Base-by-base conservation (phyloP, 2,329 filamentous ascomycete genomes). In the Atkinsonella hypoxylon region DNA sequence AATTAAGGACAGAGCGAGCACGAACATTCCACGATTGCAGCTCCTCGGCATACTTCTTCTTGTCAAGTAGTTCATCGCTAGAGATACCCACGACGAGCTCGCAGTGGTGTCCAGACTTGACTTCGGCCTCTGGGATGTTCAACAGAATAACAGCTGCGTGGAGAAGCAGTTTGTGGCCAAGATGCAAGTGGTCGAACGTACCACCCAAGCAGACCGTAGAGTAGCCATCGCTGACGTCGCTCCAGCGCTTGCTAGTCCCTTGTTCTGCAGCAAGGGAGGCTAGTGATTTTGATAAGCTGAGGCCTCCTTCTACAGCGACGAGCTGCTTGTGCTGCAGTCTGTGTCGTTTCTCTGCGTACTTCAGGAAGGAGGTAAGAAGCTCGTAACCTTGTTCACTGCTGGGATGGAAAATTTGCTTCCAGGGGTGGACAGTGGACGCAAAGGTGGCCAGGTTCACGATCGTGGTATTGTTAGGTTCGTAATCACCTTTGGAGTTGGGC, bases 151-250 rank as follows among this genome's bases (percentile, higher is more conserved):
- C 79, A 0, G 86, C 87, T 54, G 90, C 90, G n/a, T 90, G 89
- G 18, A 98, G 78, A 18, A 98, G 78, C n/a, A 97, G 75, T 69
- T 97, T 98, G 71, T 98, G 93, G 6, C 93, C 93, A 4, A 87
- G 83, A 64, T 98, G 93, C 20, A 98, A 77, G 67, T 97, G 89
- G 65, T 98, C 93, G 68, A 97, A 98, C 0, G 93, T 98, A 10
- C 93, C 93, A 31, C 91, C 93, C 12, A 97, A 79, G 48, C 85
- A 87, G 47, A 94, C 85, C 2, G 56, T 61, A 3, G 54, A 52
- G 53, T 67, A 67, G 0, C 58, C 57, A 2, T 49, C 48, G 5
- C 51, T 49, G 13, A 49, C 49, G 3, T 54, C 48, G 1, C 53
- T 45, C 8, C 17, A 12, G 38, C 10, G n/a, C n/a, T 18, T 20